Evolutionary conservation across 2,329 filamentous ascomycete species (phyloP), one percentile per base, ranked within the genome.

Genomic region (Colletotrichum chlorophyti): DNA sequence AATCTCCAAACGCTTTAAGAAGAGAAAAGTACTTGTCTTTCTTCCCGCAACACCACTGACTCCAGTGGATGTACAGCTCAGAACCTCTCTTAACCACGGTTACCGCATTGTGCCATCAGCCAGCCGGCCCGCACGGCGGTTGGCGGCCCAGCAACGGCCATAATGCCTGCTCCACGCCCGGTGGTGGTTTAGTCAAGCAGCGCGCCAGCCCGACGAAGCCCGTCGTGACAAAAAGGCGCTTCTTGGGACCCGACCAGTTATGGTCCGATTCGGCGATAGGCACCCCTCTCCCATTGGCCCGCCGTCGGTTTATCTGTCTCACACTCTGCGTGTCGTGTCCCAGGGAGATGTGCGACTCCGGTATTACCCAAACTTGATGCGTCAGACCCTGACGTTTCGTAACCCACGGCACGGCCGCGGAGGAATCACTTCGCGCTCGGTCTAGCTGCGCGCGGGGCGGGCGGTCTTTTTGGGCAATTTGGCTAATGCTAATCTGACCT

Each of bases 211-310:
- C 50, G 51, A 53, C 51, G 55, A 54, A 49, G 45, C 38, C 31
- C 43, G 43, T 60, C 52, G 43, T 57, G 37, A n/a, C 37, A 57
- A 57, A 57, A 60, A 57, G 50, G 51, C 43, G 51, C 51, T 60
- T 60, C 51, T 60, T n/a, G n/a, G 57, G 55, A 50, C 50, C 55
- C 55, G 51, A 49, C 55, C 55, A 38, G 47, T 60, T 58, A 53
- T 59, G 61, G 61, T 61, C 58, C 61, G 58, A 59, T 61, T 61
- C 61, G 58, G 61, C 53, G 48, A 58, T 58, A 60, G 53, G 48
- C 48, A 61, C 43, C 38, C n/a, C 14, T 37, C 41, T 48, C 53
- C 58, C 32, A 63, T 61, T 63, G 61, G 61, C 40, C n/a, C 45
- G 41, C 40, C 43, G 45, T 23, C 19, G 21, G 40, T 58, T 50